Percentiles rank a stretch among this genome's conserved stretches.
These are phyloP conservation scores for Penicillium sp. DNA, from an alignment of 2,329 filamentous ascomycete species.

Conservation along the genomic window DNA sequence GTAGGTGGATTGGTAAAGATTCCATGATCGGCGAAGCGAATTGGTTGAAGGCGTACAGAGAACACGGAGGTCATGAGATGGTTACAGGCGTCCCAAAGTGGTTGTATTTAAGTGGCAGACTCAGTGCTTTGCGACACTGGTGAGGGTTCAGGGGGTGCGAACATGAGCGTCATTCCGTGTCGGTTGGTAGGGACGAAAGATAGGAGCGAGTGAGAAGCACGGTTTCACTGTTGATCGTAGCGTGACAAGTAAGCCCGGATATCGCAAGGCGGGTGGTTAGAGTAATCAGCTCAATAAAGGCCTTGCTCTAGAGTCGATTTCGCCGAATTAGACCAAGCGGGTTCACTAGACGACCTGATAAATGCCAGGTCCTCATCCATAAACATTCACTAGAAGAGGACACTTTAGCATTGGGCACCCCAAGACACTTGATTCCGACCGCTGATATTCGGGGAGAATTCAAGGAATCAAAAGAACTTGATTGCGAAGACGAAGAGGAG, in stretches of 20 bases:
- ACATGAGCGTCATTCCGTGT: slow-evolving; percentile 34
- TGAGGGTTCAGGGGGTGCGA: slow-evolving; percentile 13
- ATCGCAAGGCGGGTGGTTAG: neutral
- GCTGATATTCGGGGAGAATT: neutral
- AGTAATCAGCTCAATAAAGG: neutral
- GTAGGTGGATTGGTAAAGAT: slow-evolving; percentile 35
- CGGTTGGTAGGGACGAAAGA: slow-evolving; percentile 1
- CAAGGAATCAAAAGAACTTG: neutral
- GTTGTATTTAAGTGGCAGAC: slow-evolving; percentile 16
- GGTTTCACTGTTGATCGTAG: neutral
- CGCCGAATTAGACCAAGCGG: slow-evolving; percentile 4
- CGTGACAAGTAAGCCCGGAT: neutral
- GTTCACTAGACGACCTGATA: slow-evolving; percentile 4
- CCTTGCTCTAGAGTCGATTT: neutral
- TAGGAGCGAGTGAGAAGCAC: neutral
- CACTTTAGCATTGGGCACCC: neutral
- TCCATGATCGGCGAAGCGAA: slow-evolving; percentile 37
- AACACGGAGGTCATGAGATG: neutral
- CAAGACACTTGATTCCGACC: neutral
- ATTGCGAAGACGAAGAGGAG: neutral
- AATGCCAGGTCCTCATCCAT: slow-evolving; percentile 1
- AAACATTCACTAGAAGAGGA: slow-evolving; percentile 1
- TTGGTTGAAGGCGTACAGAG: neutral
- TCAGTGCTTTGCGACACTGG: slow-evolving; percentile 26
- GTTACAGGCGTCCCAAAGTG: neutral